These are phyloP conservation scores for Mortierella sp. DNA, from an alignment of 371 early-diverging fungal genomes.

Conservation along the genomic window DNA sequence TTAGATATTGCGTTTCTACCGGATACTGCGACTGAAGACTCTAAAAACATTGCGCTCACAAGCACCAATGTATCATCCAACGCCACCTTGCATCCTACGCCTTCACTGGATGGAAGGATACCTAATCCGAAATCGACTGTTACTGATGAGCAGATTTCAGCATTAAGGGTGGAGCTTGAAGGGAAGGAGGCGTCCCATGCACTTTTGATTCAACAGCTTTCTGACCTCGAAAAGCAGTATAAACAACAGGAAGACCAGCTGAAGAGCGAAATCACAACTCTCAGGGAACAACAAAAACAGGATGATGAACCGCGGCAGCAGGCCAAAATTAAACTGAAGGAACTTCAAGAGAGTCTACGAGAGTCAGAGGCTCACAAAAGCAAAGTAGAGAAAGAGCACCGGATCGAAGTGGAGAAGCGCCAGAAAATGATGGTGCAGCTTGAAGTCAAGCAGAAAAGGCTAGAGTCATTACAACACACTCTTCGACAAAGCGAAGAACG, in stretches of 20 bases:
- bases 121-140: slow-evolving; percentile 5
- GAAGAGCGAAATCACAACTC: slow-evolving; percentile 41
- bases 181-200: slow-evolving; percentile 45
- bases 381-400: slow-evolving; percentile 58
- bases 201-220: slow-evolving; percentile 41
- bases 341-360: slow-evolving; percentile 59
- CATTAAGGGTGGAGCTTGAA: slow-evolving; percentile 44
- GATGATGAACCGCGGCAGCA: slow-evolving; percentile 60
- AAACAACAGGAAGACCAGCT: slow-evolving; percentile 54
- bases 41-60: neutral
- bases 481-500: slow-evolving; percentile 32
- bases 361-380: slow-evolving; percentile 47
- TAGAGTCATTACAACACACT: slow-evolving; percentile 33
- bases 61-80: neutral
- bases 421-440: slow-evolving; percentile 39
- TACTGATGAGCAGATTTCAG: slow-evolving; percentile 39
- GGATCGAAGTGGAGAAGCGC: slow-evolving; percentile 45
- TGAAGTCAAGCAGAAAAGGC: slow-evolving; percentile 36
- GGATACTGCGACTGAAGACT: neutral
- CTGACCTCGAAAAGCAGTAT: slow-evolving; percentile 54
- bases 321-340: slow-evolving; percentile 58
- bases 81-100: neutral
- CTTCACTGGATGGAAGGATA: slow-evolving; percentile 3
- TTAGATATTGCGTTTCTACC: neutral
- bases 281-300: slow-evolving; percentile 57